Conservation (phyloP, 306 rosid genomes). For the Citrullus mucosospermus region DNA sequence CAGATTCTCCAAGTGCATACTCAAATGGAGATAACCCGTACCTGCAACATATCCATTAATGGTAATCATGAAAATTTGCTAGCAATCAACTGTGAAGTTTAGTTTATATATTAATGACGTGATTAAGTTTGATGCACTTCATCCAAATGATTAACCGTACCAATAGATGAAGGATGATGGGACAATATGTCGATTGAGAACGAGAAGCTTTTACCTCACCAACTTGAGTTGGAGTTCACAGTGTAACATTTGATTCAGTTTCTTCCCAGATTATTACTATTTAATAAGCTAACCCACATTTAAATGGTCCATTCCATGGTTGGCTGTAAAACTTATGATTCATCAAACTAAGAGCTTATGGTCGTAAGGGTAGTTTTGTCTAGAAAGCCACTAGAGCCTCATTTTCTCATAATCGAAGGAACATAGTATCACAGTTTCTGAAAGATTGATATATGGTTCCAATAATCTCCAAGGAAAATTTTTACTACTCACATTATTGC, state of each 20-base stretch:
- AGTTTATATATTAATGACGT: background rate
- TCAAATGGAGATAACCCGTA: conserved; percentile 95
- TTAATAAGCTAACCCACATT: background rate
- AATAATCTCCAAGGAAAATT: background rate
- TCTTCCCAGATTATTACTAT: background rate
- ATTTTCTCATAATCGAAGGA: background rate
- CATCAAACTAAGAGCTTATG: background rate
- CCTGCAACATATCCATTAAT: conserved; percentile 26
- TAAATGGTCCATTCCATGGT: background rate
- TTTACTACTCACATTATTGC: conserved; percentile 68
- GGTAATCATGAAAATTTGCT: background rate
- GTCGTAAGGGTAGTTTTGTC: background rate
- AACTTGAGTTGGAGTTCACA: no score
- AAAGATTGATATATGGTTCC: background rate
- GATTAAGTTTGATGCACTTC: background rate
- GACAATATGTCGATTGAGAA: no score
- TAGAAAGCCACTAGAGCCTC: background rate
- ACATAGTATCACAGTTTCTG: background rate
- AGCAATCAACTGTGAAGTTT: background rate
- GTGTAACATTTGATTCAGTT: background rate
- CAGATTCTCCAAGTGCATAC: conserved; percentile 97
- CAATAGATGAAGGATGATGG: background rate
- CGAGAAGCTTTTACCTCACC: background rate
- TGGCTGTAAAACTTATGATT: background rate
- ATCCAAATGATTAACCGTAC: background rate